Conservation (phyloP, 352 stramenopile species). For the Paralagenidium karlingii region DNA sequence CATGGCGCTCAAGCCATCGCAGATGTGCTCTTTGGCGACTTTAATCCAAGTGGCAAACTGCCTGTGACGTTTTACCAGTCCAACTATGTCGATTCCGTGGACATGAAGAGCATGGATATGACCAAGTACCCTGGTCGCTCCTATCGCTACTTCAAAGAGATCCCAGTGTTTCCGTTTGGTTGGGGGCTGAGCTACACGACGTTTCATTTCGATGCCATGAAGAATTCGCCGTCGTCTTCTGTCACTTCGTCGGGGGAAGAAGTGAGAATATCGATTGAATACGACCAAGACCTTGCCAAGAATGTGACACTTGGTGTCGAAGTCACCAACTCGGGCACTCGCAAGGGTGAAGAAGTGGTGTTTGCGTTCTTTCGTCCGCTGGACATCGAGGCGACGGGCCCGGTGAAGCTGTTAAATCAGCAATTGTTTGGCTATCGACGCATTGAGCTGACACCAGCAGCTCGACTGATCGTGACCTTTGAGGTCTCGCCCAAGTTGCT, state of each 20-base stretch:
- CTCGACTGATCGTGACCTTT: conserved; percentile 24
- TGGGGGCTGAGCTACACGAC: conserved; percentile 85
- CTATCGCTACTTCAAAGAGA: conserved; percentile 87
- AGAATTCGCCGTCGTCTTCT: background rate
- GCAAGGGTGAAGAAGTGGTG: conserved; percentile 56
- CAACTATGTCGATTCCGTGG: conserved; percentile 52
- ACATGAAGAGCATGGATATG: conserved; percentile 88
- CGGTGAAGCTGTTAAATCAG: conserved; percentile 50
- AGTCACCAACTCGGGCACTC: conserved; percentile 38
- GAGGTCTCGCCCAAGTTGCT: conserved; percentile 27
- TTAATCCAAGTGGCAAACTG: conserved; percentile 70
- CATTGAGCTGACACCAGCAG: conserved; percentile 23
- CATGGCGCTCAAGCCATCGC: conserved; percentile 66
- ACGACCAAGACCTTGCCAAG: too few species aligned
- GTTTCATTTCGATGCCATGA: conserved; percentile 20
- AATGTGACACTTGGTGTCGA: conserved; percentile 34
- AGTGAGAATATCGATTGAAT: background rate
- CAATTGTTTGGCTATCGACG: conserved; percentile 63
- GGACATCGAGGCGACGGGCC: conserved; percentile 26
- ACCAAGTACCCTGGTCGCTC: conserved; percentile 77
- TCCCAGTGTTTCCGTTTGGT: conserved; percentile 83
- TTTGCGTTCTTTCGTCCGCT: conserved; percentile 67
- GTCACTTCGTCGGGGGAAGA: background rate
- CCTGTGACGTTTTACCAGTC: conserved; percentile 82
- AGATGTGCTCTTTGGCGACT: conserved; percentile 72